Conservation (phyloP, 1,284 basidiomycete genomes). For the Cyathus olla region DNA sequence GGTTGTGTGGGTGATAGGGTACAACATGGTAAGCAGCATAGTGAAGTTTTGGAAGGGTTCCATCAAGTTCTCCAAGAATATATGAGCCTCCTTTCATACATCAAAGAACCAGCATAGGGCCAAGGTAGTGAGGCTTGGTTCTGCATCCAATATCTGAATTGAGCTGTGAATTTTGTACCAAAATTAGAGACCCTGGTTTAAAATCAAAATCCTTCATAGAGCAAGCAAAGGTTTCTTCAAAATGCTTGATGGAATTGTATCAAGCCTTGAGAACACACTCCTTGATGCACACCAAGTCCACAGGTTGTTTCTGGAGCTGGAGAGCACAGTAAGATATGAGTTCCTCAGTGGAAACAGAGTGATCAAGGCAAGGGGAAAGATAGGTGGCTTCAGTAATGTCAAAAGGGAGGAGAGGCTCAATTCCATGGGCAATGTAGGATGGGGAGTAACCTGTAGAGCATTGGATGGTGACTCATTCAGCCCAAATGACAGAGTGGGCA, state of each 20-base stretch:
- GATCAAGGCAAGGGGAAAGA: constrained; percentile 19
- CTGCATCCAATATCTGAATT: constrained; percentile 44
- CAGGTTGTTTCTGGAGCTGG: constrained; percentile 25
- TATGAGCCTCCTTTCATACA: neutral
- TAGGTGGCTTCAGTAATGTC: too few relatives aligned
- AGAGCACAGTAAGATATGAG: constrained; percentile 22
- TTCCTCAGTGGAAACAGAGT: constrained; percentile 18
- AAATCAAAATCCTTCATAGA: constrained; percentile 43
- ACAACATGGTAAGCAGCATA: neutral
- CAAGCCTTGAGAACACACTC: constrained; percentile 22
- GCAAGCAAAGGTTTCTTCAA: constrained; percentile 13
- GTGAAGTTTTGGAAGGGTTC: too few relatives aligned
- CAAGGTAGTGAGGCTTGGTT: constrained; percentile 40
- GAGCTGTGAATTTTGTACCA: constrained; percentile 44
- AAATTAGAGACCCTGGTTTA: constrained; percentile 42
- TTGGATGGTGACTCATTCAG: constrained; percentile 37
- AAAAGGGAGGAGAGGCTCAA: constrained; percentile 44
- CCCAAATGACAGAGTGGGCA: constrained; percentile 35
- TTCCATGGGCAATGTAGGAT: constrained; percentile 39
- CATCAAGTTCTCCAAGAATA: neutral
- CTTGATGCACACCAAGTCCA: constrained; percentile 12
- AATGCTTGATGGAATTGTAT: too few relatives aligned
- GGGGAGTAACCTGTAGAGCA: constrained; percentile 32
- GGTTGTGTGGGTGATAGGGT: neutral
- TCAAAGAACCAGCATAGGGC: constrained; percentile 43